phyloP scores from a whole-genome alignment of 1,284 basidiomycete species.

The Ustilago nuda region DNA sequence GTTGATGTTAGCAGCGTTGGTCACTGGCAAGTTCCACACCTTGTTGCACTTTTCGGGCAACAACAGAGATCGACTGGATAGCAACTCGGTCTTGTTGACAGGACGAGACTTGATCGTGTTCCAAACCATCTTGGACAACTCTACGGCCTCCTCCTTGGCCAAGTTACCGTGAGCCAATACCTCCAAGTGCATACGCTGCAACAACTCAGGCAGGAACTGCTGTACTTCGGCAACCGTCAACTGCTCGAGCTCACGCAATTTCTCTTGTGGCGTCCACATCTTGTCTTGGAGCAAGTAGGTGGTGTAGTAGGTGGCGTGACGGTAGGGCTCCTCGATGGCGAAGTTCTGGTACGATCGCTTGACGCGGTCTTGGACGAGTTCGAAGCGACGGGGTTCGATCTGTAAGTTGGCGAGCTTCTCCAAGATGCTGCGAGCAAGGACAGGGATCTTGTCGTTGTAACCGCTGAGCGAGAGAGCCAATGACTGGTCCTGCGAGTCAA shows the following conservation, averaged over 20 bases:
- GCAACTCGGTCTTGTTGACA: constrained; percentile 37
- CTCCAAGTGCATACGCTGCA: constrained; percentile 79
- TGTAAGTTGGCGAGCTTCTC: constrained; percentile 78
- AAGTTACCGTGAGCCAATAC: constrained; percentile 89
- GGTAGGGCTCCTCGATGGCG: constrained; percentile 84
- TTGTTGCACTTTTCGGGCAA: constrained; percentile 76
- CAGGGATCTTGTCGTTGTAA: constrained; percentile 92
- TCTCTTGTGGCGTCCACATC: constrained; percentile 84
- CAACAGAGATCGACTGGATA: constrained; percentile 56
- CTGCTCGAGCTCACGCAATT: constrained; percentile 81
- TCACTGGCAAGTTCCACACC: constrained; percentile 78
- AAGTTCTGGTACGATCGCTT: constrained; percentile 76
- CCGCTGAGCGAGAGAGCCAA: constrained; percentile 81
- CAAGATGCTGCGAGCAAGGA: constrained; percentile 81
- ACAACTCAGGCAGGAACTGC: constrained; percentile 76
- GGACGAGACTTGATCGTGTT: constrained; percentile 76
- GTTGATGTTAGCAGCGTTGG: constrained; percentile 89
- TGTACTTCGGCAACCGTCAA: constrained; percentile 81
- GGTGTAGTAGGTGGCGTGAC: constrained; percentile 82
- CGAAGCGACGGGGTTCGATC: constrained; percentile 80
- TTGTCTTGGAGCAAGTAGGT: constrained; percentile 79
- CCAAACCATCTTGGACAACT: constrained; percentile 80
- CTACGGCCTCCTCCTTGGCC: constrained; percentile 81
- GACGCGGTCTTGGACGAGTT: constrained; percentile 85
- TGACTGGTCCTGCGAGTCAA: constrained; percentile 78